Conservation (phyloP, 2,329 filamentous ascomycete genomes). For the Diplodia seriata region DNA sequence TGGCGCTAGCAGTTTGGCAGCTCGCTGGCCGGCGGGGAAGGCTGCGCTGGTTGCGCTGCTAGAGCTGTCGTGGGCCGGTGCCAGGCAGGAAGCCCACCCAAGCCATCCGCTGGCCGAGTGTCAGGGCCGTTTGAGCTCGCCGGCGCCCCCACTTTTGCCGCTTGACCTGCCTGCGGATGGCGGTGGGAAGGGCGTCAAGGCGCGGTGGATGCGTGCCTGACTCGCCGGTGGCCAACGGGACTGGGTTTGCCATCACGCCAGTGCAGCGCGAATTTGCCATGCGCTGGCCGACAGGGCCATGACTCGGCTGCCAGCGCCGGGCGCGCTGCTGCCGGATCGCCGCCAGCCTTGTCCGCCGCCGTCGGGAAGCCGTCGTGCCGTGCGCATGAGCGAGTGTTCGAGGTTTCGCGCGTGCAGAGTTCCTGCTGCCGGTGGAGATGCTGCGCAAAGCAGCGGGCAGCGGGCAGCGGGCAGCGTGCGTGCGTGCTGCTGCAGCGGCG, state of each 20-base stretch:
- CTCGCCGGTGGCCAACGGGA: constrained; percentile 27
- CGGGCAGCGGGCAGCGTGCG: neutral
- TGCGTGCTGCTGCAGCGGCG: neutral
- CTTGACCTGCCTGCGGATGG: constrained; percentile 33
- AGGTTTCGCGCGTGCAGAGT: no score
- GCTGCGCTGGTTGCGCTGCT: constrained; percentile 13
- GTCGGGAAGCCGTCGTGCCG: neutral
- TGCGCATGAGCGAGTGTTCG: no score
- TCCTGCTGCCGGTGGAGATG: neutral
- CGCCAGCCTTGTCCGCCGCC: constrained; percentile 24
- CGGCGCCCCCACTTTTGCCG: constrained; percentile 31
- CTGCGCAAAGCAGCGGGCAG: constrained; percentile 5
- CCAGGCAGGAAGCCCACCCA: constrained; percentile 9
- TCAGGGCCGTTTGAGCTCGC: constrained; percentile 27
- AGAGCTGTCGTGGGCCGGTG: constrained; percentile 11
- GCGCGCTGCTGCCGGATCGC: constrained; percentile 1
- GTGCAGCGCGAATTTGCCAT: constrained; percentile 28
- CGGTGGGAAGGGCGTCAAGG: constrained; percentile 30
- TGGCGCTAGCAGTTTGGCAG: constrained; percentile 21
- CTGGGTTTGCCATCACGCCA: constrained; percentile 24
- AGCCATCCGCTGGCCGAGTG: constrained; percentile 27
- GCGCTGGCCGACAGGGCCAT: constrained; percentile 19
- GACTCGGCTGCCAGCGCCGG: constrained; percentile 22
- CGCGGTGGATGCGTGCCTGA: constrained; percentile 29
- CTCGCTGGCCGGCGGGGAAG: constrained; percentile 23